Evolutionary conservation across 345 rosid species (phyloP), one percentile per base, ranked within the genome.

Genomic region (Syzygium oleosum): DNA sequence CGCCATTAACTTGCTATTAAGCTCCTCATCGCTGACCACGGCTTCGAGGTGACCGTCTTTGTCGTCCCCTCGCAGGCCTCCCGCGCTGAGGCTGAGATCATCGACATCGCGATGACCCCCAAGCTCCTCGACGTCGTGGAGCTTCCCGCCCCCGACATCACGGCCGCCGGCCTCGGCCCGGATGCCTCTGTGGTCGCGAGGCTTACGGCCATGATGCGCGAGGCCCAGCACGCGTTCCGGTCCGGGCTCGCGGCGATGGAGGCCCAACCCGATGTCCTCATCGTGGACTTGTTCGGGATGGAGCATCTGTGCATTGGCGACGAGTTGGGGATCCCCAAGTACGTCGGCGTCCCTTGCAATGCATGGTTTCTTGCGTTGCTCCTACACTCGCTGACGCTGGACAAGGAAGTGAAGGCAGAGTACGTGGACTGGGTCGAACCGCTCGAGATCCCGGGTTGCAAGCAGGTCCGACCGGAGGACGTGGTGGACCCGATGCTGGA

Each of bases 351-450:
- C 1, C 29, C 94, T 38, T 31, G 89, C 0, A 91, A 92, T 3
- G 98, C 98, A 12, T 92, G 95, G 98, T 91, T 89, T 86, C 90
- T 94, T 85, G 93, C 96, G 13, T 3, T 93, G 25, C 11, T 88
- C 5, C 55, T 92, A 2, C 91, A 91, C 80, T 15, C 52, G 43
- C 95, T 95, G 11, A 68, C 84, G 0, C 54, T 91, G n/a, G 92
- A 95, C 61, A 88, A 86, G 79, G 13, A 53, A 23, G 94, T 94
- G 58, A 84, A 85, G 56, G 95, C 92, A 23, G 91, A 93, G 56
- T 92, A 91, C 14, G 85, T 90, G 87, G 90, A 89, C 17, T 87
- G 55, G 16, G 84, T 91, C 25, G 90, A 90, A 59, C 93, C 93
- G 25, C 52, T 93, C 31, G 21, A 58, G 12, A 91, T 96, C 85